Base-by-base conservation (phyloP, 176 grass and related monocot genomes). In the Tillandsia fasciculata region DNA sequence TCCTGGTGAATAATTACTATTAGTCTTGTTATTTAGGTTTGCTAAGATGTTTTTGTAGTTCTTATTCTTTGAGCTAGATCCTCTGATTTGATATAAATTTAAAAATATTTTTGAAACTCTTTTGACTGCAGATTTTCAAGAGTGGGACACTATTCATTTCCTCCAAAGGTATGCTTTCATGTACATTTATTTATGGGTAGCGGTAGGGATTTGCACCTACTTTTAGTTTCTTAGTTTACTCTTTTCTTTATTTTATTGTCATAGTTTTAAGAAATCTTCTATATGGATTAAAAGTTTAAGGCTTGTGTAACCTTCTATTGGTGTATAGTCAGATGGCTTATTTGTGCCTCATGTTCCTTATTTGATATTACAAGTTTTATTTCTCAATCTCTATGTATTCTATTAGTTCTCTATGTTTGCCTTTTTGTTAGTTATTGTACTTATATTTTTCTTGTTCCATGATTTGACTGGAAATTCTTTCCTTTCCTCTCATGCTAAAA, bases 81-180 rank as follows among this genome's bases (percentile, higher is more conserved):
- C 67, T 63, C 50, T 63, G 27, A 27, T 15, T 7, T 53, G 13
- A 14, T 51, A 64, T 20, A 22, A 71, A 53, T 53, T 26, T 22
- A 27, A 74, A 29, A 64, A 13, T 71, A 67, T 56, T 75, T 61
- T 42, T 47, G 84, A 72, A 28, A 27, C 48, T 63, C 84, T 6
- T 72, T 68, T 65, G 65, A 68, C 18, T 82, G 68, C 82, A 97
- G 94, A 78, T 93, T 71, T 77, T 92, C 61, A 97, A 97, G 79
- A 90, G 87, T 85, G 94, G 94, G 52, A 74, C 80, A 82, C 83
- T 97, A 74, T 77, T 90, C 52, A 67, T 97, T 65, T 97, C 94
- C 79, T 92, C 89, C 27, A 97, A 97, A 90, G 94, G 94, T 90
- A 93, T 64, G 23, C 2, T 69, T 53, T 68, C 84, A 51, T 22